phyloP scores from a whole-genome alignment of 352 stramenopile species.

The Thraustotheca clavata region DNA sequence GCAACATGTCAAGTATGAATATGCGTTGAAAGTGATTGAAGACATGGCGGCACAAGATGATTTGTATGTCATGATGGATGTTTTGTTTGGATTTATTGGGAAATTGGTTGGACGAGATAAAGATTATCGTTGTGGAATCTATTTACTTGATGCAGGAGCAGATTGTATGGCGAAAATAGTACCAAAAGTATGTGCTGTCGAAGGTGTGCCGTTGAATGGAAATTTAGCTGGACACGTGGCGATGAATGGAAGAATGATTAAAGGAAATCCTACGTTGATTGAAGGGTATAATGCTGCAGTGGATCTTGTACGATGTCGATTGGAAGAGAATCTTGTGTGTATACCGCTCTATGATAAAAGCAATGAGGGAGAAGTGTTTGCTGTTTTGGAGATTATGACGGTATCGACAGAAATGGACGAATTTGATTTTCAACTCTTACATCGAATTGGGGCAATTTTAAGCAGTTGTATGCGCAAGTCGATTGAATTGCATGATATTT shows the following conservation, averaged over 20 bases:
- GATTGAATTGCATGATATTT: constrained; percentile 77
- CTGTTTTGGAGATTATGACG: constrained; percentile 60
- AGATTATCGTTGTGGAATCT: constrained; percentile 34
- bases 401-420: constrained; percentile 35
- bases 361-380: constrained; percentile 45
- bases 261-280: constrained; percentile 34
- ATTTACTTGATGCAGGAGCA: constrained; percentile 64
- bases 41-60: constrained; percentile 14
- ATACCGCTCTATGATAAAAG: constrained; percentile 63
- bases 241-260: constrained; percentile 28
- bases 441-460: constrained; percentile 72
- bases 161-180: constrained; percentile 70
- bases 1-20: constrained; percentile 2
- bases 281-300: constrained; percentile 51
- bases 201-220: constrained; percentile 36
- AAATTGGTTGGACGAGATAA: background rate
- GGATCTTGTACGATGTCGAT: constrained; percentile 49
- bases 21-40: constrained; percentile 1
- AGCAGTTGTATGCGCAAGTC: constrained; percentile 78
- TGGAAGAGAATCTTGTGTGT: constrained; percentile 57
- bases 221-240: constrained; percentile 47
- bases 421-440: constrained; percentile 62
- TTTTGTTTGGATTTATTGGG: constrained; percentile 3
- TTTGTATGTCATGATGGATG: constrained; percentile 13
- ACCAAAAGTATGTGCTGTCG: constrained; percentile 37